phyloP scores from a whole-genome alignment of 768 basidiomycete genomes.

The Phaffia tasmanica region DNA sequence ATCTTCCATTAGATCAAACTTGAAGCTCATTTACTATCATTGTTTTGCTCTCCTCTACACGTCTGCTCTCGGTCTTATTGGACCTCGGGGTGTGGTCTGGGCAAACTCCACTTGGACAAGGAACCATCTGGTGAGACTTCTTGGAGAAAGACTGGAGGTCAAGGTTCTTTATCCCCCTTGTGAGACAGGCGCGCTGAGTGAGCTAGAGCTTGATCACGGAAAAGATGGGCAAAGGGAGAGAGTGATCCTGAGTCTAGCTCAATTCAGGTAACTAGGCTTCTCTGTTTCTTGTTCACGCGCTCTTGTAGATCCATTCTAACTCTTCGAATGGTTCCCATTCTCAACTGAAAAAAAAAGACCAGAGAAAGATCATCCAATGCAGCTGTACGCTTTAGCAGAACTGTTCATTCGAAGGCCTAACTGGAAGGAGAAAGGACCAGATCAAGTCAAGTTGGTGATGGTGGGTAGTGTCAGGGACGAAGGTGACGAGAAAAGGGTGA shows the following conservation, averaged over 20 bases:
- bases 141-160: slow-evolving; percentile 33
- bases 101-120: slow-evolving; percentile 95
- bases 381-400: slow-evolving; percentile 57
- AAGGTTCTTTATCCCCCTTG: slow-evolving; percentile 81
- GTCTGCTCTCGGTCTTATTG: slow-evolving; percentile 49
- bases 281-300: neutral
- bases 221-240: slow-evolving; percentile 42
- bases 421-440: slow-evolving; percentile 29
- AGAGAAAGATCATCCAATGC: slow-evolving; percentile 82
- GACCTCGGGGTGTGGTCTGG: slow-evolving; percentile 51
- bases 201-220: slow-evolving; percentile 37
- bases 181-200: slow-evolving; percentile 61
- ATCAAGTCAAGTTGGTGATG: slow-evolving; percentile 54
- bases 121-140: slow-evolving; percentile 64
- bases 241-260: slow-evolving; percentile 74
- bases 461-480: slow-evolving; percentile 77
- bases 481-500: slow-evolving; percentile 60
- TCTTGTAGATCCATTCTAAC: neutral
- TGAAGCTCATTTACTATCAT: slow-evolving; percentile 74
- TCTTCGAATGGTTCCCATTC: slow-evolving; percentile 1
- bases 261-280: slow-evolving; percentile 59
- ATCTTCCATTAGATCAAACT: slow-evolving; percentile 47
- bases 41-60: slow-evolving; percentile 77
- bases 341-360: slow-evolving; percentile 46
- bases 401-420: slow-evolving; percentile 54